Conservation (phyloP, 1,284 basidiomycete species). For the Leccinum pallidistipes region DNA sequence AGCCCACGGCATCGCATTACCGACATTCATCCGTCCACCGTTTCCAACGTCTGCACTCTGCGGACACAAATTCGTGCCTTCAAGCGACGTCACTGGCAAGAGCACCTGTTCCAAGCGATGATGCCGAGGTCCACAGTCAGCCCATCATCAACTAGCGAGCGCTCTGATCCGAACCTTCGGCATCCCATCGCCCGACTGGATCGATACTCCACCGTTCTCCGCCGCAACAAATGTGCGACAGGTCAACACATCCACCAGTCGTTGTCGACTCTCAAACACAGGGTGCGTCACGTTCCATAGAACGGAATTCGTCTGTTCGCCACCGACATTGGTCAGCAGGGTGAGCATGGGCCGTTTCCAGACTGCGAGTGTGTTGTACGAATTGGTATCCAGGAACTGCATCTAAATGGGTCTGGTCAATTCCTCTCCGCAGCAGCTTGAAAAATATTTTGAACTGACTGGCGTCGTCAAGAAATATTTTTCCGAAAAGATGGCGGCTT, state of each 20-base stretch:
- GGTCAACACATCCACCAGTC: slow-evolving; percentile 62
- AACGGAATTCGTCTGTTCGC: slow-evolving; percentile 31
- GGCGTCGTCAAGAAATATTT: slow-evolving; percentile 53
- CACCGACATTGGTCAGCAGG: slow-evolving; percentile 66
- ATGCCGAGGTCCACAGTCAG: slow-evolving; percentile 1
- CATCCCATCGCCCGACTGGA: slow-evolving; percentile 38
- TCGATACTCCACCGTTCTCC: slow-evolving; percentile 43
- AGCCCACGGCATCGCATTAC: slow-evolving; percentile 10
- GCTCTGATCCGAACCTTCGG: slow-evolving; percentile 38
- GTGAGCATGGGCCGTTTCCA: slow-evolving; percentile 67
- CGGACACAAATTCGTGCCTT: slow-evolving; percentile 19
- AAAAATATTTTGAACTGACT: slow-evolving; percentile 33
- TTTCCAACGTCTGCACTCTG: slow-evolving; percentile 13
- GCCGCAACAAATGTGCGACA: slow-evolving; percentile 50
- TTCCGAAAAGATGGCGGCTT: slow-evolving; percentile 48
- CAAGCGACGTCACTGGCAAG: slow-evolving; percentile 19
- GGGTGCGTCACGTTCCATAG: slow-evolving; percentile 49
- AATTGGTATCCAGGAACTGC: slow-evolving; percentile 43
- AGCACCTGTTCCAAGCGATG: slow-evolving; percentile 22
- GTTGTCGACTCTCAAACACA: slow-evolving; percentile 46
- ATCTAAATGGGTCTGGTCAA: slow-evolving; percentile 36
- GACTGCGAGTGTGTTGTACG: slow-evolving; percentile 52
- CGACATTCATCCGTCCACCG: background rate
- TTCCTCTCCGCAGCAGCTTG: background rate
- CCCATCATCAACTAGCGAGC: background rate